phyloP scores from a whole-genome alignment of 1,139 yeast genomes.

The Saccharomyces hybrid region DNA sequence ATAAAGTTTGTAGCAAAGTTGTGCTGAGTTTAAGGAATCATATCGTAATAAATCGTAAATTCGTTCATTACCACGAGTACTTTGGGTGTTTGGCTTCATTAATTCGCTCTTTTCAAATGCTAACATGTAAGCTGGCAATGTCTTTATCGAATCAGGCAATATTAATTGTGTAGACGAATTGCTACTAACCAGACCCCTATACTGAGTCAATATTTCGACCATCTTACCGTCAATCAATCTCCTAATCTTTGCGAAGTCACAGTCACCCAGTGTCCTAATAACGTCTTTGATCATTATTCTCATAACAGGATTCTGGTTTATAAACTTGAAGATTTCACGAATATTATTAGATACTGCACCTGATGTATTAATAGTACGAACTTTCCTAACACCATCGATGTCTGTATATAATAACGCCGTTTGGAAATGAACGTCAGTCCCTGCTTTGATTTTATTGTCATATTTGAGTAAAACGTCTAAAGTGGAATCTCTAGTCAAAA shows the following conservation, averaged over 20 bases:
- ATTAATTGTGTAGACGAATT: conserved; percentile 58
- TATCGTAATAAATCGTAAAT: conserved; percentile 51
- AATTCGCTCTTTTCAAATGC: conserved; percentile 65
- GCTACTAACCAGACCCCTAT: conserved; percentile 47
- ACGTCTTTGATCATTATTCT: conserved; percentile 71
- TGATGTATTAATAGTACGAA: conserved; percentile 75
- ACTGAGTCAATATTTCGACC: conserved; percentile 69
- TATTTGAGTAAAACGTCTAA: conserved; percentile 66
- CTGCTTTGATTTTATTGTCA: conserved; percentile 68
- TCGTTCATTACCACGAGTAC: conserved; percentile 51
- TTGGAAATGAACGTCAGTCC: conserved; percentile 82
- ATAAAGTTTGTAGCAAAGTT: conserved; percentile 59
- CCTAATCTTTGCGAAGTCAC: conserved; percentile 56
- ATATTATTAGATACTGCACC: conserved; percentile 73
- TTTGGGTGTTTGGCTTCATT: conserved; percentile 42
- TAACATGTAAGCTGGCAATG: conserved; percentile 61
- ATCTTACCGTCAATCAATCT: conserved; percentile 57
- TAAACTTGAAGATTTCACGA: conserved; percentile 67
- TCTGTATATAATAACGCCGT: conserved; percentile 85
- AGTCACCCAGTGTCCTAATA: conserved; percentile 50
- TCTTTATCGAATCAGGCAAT: conserved; percentile 73
- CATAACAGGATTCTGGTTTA: conserved; percentile 76
- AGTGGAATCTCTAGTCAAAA: conserved; percentile 56
- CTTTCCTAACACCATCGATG: conserved; percentile 64
- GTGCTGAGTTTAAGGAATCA: conserved; percentile 50